Percentiles rank a stretch among this genome's conserved stretches.
phyloP scores from a whole-genome alignment of 2,329 filamentous ascomycete species.

The Alternaria metachromatica region DNA sequence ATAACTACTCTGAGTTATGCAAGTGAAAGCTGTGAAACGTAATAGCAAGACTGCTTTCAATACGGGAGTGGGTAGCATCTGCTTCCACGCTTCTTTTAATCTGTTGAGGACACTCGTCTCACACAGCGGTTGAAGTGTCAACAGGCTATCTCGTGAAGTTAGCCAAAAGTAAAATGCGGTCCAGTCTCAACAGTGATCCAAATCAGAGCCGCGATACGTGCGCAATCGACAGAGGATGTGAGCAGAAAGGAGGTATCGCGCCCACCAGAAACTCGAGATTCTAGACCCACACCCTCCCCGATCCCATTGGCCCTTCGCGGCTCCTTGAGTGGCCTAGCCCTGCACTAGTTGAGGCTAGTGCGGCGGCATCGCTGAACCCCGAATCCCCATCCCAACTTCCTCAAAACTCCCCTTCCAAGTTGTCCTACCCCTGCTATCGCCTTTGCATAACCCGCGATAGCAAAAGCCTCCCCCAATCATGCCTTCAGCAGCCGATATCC shows the following conservation, averaged over 20 bases:
- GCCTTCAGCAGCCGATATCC: constrained; percentile 39
- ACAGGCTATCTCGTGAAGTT: not conserved
- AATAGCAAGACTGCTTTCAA: not conserved
- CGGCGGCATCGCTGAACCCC: constrained; percentile 2
- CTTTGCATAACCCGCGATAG: not conserved
- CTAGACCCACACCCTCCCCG: not conserved
- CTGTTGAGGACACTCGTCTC: not conserved
- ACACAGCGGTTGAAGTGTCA: not conserved
- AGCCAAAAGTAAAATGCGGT: not conserved
- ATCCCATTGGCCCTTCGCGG: not conserved
- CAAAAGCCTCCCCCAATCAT: constrained; percentile 10
- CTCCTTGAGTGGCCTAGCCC: not conserved
- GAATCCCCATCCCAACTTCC: constrained; percentile 18
- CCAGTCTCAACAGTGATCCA: not conserved
- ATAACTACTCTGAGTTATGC: not conserved
- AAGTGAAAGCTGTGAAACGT: not conserved
- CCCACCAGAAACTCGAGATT: not conserved
- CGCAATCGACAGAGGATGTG: not conserved
- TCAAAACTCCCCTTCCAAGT: constrained; percentile 4
- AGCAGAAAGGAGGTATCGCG: not conserved
- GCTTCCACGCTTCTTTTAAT: not conserved
- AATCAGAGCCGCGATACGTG: not conserved
- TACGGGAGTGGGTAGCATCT: not conserved
- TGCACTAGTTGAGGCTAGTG: constrained; percentile 6
- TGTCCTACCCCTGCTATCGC: not conserved